A percentile compares a stretch with the other conserved stretches of the same genome.
Evolutionary conservation across 176 grass and related monocot genomes (phyloP).

Genomic region (Paspalum vaginatum): DNA sequence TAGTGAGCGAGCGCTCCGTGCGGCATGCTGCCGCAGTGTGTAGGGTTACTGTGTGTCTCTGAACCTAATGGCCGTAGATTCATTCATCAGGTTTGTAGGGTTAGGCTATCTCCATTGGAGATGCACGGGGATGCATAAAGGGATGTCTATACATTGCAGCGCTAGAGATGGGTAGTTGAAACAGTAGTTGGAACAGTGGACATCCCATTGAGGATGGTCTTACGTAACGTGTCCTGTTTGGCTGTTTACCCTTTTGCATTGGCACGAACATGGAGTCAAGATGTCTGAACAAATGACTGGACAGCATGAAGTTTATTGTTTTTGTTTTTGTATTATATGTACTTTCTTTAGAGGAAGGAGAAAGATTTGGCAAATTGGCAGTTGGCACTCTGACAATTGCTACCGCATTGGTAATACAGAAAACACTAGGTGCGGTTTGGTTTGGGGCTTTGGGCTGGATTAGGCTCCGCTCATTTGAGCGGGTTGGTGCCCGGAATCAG

Average conservation of each 20-base stretch:
- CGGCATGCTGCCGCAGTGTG: neutral
- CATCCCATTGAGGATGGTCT: too few species aligned
- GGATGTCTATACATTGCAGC: too few species aligned
- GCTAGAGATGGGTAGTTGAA: too few species aligned
- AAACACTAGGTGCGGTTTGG: too few species aligned
- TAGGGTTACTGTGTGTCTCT: slow-evolving; percentile 10
- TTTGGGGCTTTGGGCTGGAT: too few species aligned
- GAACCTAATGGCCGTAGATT: too few species aligned
- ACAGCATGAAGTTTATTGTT: neutral
- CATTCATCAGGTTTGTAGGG: neutral
- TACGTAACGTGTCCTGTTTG: neutral
- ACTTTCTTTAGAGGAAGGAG: neutral
- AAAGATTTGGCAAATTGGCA: neutral
- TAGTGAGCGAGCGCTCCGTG: neutral
- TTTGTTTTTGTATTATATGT: neutral
- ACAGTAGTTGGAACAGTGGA: too few species aligned
- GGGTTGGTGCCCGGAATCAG: too few species aligned
- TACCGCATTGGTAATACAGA: too few species aligned
- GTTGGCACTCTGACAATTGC: neutral
- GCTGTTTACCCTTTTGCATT: neutral
- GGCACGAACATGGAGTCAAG: neutral
- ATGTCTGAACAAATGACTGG: neutral
- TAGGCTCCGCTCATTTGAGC: too few species aligned
- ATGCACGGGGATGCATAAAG: too few species aligned
- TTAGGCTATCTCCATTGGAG: too few species aligned